A percentile compares a stretch with the other conserved stretches of the same genome.
Evolutionary conservation across 73 alveolate species (phyloP).

Genomic region (Tetrahymena elliotti): DNA sequence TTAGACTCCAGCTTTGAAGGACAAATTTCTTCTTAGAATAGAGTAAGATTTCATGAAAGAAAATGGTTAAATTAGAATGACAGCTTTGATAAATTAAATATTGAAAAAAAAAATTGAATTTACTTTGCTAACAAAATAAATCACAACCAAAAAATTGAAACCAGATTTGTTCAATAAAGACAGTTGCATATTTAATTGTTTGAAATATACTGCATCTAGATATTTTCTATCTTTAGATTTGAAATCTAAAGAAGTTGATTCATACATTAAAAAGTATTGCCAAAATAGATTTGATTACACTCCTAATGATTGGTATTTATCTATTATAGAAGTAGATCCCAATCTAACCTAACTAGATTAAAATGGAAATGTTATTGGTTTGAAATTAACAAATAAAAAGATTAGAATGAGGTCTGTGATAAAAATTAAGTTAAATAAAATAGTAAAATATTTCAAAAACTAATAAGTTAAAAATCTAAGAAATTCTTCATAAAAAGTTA

Average conservation of each 20-base stretch:
- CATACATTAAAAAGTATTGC: background rate
- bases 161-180: background rate
- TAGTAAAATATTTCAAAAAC: background rate
- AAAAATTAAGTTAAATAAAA: no score
- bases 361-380: background rate
- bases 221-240: background rate
- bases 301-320: background rate
- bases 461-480: background rate
- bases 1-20: background rate
- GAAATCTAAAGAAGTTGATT: background rate
- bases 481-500: background rate
- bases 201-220: background rate
- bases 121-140: background rate
- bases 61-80: background rate
- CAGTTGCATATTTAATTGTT: background rate
- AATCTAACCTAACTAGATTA: background rate
- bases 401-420: background rate
- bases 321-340: background rate
- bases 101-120: background rate
- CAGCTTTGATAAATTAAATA: background rate
- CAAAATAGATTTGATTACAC: background rate
- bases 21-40: background rate
- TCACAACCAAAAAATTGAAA: background rate
- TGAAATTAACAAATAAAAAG: background rate
- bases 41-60: background rate